Evolutionary conservation across 129 eudicot species (phyloP), one percentile per base, ranked within the genome.

Genomic region (Escallonia rubra): DNA sequence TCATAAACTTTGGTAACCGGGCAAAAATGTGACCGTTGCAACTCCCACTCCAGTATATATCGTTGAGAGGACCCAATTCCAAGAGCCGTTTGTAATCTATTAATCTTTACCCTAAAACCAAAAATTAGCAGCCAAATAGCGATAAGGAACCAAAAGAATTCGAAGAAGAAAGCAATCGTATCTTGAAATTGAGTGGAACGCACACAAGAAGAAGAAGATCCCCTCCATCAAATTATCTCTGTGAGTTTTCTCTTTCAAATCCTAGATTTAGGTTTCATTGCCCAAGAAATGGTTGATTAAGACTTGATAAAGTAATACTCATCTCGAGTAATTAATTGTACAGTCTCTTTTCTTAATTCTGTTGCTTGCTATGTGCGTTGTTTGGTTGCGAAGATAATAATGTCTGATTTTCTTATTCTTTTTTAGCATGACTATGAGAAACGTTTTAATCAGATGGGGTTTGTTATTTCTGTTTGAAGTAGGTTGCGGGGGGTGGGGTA

Each of bases 1-100:
- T 23, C 34, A 23, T 23, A 15, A 13, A 7, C 55, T 13, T 13
- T 53, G 14, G 40, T 1, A 13, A 48, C 11, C 11, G 41, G 4
- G 63, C 41, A 3, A 42, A 67, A 67, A 67, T 67, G 38, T 67
- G 72, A 67, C 72, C 72, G 72, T 67, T 67, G 57, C 49, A 10
- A 4, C 61, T 52, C 46, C 8, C 50, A 45, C 34, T 41, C 59
- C 47, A 10, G 41, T 46, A 23, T 49, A 66, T 23, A 39, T 42
- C 41, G n/a, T n/a, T n/a, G 34, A 63, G 52, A 16, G 47, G 8
- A 23, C 52, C 5, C 41, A 65, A 50, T 57, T 49, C 6, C 13
- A 52, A 34, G 50, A 23, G 14, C 70, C 70, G 48, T 52, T 66
- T 23, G 40, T 16, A 38, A 16, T 3, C 10, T 13, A 7, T 13